These are phyloP conservation scores for Asterochloris sp. DNA, from an alignment of 139 green algal species.

Conservation along the genomic window DNA sequence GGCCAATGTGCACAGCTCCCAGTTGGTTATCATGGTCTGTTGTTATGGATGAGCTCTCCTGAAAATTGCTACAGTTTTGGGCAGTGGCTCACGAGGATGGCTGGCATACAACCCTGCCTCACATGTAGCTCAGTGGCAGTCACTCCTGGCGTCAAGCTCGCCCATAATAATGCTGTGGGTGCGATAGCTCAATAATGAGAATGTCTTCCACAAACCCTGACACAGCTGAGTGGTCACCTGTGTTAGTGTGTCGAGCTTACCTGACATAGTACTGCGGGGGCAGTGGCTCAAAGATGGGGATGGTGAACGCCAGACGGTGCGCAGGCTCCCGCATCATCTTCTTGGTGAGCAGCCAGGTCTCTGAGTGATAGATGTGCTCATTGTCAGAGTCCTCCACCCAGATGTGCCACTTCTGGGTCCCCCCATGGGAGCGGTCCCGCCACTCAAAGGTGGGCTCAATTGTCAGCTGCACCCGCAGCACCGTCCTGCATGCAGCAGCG, in stretches of 20 bases:
- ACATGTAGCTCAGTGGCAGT: too few species aligned
- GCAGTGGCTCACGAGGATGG: too few species aligned
- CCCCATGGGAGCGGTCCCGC: conserved; percentile 71
- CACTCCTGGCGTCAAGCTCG: too few species aligned
- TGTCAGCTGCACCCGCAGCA: conserved; percentile 80
- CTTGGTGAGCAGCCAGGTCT: conserved; percentile 83
- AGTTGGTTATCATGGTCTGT: too few species aligned
- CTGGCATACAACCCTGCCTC: too few species aligned
- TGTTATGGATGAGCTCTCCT: too few species aligned
- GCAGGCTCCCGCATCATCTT: conserved; percentile 69
- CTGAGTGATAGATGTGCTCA: conserved; percentile 92
- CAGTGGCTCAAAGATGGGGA: conserved; percentile 95
- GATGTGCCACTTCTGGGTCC: conserved; percentile 69
- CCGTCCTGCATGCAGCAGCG: conserved; percentile 43
- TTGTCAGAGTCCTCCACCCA: conserved; percentile 92
- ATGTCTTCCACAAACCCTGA: too few species aligned
- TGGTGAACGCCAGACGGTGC: conserved; percentile 87
- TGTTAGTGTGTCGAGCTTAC: not conserved
- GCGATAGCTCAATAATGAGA: too few species aligned
- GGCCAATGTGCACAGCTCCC: too few species aligned
- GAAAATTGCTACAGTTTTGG: too few species aligned
- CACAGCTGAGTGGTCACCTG: too few species aligned
- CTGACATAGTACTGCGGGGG: conserved; percentile 65
- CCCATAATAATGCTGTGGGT: too few species aligned
- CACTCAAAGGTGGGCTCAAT: conserved; percentile 79